Evolutionary conservation across 192 early-diverging fungal genomes (phyloP), one percentile per base, ranked within the genome.

Genomic region (Phlyctochytrium planicorne): DNA sequence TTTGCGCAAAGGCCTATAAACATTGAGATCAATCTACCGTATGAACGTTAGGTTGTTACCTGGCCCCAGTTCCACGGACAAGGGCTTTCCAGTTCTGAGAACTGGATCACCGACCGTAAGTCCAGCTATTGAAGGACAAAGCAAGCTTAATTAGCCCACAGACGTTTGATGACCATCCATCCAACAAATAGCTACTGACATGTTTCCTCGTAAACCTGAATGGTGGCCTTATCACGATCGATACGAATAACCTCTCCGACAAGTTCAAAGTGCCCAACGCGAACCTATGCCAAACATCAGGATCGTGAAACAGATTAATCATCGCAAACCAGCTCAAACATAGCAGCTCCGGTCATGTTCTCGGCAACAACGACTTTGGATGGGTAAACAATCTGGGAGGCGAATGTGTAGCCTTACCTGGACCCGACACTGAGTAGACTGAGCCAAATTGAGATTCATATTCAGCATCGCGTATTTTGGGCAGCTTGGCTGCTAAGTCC

Each of bases 141-240:
- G 40, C 25, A 61, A 20, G 12, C 40, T 14, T 50, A n/a, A 50
- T 14, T 14, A n/a, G 40, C 40, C 40, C n/a, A n/a, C n/a, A n/a
- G 73, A 36, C 55, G 20, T 40, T 30, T 0, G 29, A 23, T 36
- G 62, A 29, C 20, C 33, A 17, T 61, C 33, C 56, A 4, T 66
- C 23, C 62, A 32, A 23, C 30, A 23, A 68, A 36, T 6, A 14
- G 6, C 40, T 50, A 50, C 40, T 50, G n/a, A 93, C 92, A 90
- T 53, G 98, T 99, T 76, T 99, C 98, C 70, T 99, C 98, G 84
- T 99, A 99, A 25, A 99, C 98, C 82, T 99, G 98, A 70, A 99
- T 90, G 27, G 98, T 98, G n/a, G 95, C 94, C 84, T 99, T 99
- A 78, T 98, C 93, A 65, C 93, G 90, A 47, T 99, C 98, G 70